Conservation (phyloP, 1,284 basidiomycete genomes). For the Paramarasmius palmivorus region DNA sequence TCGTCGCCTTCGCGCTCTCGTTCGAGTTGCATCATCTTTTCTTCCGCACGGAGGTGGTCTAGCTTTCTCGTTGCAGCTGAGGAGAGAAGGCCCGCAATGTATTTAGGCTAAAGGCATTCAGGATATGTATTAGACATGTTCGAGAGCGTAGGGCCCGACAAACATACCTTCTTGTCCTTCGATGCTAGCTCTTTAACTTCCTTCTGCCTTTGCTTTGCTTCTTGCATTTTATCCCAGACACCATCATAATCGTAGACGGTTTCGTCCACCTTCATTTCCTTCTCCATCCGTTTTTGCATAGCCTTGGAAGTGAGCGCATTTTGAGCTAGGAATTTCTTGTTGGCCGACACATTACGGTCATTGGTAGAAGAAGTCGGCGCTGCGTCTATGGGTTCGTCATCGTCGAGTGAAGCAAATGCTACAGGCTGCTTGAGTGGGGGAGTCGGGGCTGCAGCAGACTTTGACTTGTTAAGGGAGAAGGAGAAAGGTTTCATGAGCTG, state of each 20-base stretch:
- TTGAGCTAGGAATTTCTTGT: conserved; percentile 58
- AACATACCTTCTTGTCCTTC: conserved; percentile 71
- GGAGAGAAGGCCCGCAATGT: conserved; percentile 82
- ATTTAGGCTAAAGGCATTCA: conserved; percentile 74
- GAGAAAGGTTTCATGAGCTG: conserved; percentile 70
- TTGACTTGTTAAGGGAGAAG: conserved; percentile 70
- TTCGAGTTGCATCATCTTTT: conserved; percentile 96
- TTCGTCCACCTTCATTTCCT: conserved; percentile 78
- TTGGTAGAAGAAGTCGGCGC: conserved; percentile 39
- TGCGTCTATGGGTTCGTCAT: conserved; percentile 60
- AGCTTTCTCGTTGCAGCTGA: conserved; percentile 86
- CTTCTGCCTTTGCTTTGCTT: conserved; percentile 75
- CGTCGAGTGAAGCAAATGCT: conserved; percentile 60
- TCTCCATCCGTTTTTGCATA: conserved; percentile 66
- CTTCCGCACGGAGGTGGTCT: conserved; percentile 93
- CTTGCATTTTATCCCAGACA: conserved; percentile 95
- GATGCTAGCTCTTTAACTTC: conserved; percentile 71
- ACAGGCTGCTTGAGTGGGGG: conserved; percentile 62
- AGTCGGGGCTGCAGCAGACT: conserved; percentile 47
- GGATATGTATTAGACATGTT: conserved; percentile 13
- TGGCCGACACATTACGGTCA: conserved; percentile 38
- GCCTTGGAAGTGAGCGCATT: conserved; percentile 60
- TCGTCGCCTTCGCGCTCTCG: conserved; percentile 92
- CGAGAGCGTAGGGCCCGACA: neutral
- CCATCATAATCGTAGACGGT: conserved; percentile 96